Evolutionary conservation across 345 rosid genomes (phyloP).

Genomic region (Citrus sp.): DNA sequence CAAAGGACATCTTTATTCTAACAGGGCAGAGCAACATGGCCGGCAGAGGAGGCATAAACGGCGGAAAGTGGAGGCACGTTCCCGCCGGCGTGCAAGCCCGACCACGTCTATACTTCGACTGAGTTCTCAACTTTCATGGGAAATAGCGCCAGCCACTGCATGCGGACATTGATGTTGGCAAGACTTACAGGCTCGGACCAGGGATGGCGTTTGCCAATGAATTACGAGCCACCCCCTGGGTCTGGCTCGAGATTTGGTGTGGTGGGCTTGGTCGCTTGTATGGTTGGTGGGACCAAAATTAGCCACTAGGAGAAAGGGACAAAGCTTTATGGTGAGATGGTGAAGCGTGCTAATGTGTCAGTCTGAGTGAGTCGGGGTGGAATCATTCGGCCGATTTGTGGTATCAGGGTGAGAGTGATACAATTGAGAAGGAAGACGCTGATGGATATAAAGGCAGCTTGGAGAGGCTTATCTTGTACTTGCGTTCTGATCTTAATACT

Average conservation of each 20-base stretch:
- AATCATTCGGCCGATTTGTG: slow-evolving; percentile 37
- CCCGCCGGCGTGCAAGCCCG: slow-evolving; percentile 30
- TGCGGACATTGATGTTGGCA: slow-evolving; percentile 30
- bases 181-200: slow-evolving; percentile 44
- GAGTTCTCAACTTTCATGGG: slow-evolving; percentile 29
- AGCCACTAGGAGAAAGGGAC: slow-evolving; percentile 18
- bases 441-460: slow-evolving; percentile 30
- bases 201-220: slow-evolving; percentile 46
- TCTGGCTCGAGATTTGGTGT: not conserved
- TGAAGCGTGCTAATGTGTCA: slow-evolving; percentile 35
- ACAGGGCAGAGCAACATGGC: slow-evolving; percentile 62
- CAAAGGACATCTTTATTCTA: slow-evolving; percentile 35
- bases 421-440: slow-evolving; percentile 26
- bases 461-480: slow-evolving; percentile 30
- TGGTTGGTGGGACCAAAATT: slow-evolving; percentile 45
- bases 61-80: slow-evolving; percentile 34
- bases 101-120: slow-evolving; percentile 25
- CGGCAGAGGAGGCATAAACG: slow-evolving; percentile 40
- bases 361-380: slow-evolving; percentile 22
- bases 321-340: slow-evolving; percentile 29
- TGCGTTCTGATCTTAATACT: slow-evolving; percentile 34
- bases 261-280: slow-evolving; percentile 49
- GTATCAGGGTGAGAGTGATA: slow-evolving; percentile 54
- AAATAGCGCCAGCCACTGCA: slow-evolving; percentile 36
- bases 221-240: slow-evolving; percentile 5